phyloP scores from a whole-genome alignment of 2,329 filamentous ascomycete species.

The Ceratocystis cacaofunesta region DNA sequence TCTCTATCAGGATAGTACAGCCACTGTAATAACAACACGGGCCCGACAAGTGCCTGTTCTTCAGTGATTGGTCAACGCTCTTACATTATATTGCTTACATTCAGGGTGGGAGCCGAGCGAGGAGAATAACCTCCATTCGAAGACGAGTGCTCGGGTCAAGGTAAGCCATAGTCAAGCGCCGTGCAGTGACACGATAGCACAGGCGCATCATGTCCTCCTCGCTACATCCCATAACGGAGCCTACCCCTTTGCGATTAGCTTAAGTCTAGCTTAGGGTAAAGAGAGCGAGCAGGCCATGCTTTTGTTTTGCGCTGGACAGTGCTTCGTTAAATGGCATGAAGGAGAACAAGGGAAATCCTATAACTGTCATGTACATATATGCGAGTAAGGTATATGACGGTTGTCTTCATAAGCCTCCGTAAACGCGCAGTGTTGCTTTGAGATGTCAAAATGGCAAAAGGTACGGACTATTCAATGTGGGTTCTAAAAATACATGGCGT shows the following conservation, averaged over 20 bases:
- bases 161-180: background rate
- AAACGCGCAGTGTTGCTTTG: background rate
- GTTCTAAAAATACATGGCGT: background rate
- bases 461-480: background rate
- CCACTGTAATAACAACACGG: background rate
- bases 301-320: background rate
- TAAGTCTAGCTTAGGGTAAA: background rate
- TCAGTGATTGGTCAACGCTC: too few relatives aligned
- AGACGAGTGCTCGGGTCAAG: background rate
- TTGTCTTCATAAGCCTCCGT: background rate
- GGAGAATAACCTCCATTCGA: background rate
- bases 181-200: background rate
- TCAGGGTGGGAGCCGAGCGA: too few relatives aligned
- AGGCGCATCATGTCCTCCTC: background rate
- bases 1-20: background rate
- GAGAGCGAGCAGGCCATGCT: background rate
- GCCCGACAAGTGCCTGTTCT: background rate
- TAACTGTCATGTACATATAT: background rate
- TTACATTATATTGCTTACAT: too few relatives aligned
- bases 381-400: background rate
- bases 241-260: background rate
- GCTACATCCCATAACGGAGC: background rate
- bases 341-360: background rate
- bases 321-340: background rate
- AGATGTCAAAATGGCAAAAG: background rate